Evolutionary conservation across 2,329 filamentous ascomycete genomes (phyloP).

Genomic region (Sporothrix brunneoviolacea): DNA sequence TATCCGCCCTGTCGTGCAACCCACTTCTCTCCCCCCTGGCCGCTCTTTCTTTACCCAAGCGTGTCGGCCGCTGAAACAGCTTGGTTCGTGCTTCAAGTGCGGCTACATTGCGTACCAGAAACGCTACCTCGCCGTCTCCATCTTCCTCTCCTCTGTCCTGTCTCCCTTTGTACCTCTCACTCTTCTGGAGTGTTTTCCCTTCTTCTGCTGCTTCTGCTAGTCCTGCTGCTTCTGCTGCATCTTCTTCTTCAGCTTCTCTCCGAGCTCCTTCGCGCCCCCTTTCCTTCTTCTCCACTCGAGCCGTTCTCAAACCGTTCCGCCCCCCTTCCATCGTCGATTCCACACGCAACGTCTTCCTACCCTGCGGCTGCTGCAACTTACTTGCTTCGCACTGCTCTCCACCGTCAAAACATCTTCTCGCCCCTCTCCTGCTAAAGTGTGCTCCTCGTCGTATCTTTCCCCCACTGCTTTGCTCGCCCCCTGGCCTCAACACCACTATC

Average conservation of each 20-base stretch:
- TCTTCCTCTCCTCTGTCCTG: slow-evolving; percentile 5
- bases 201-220: too few relatives aligned
- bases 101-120: slow-evolving; percentile 6
- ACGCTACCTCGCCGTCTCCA: background rate
- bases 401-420: background rate
- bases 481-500: slow-evolving; percentile 9
- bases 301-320: slow-evolving; percentile 16
- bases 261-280: background rate
- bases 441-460: background rate
- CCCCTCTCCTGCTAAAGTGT: background rate
- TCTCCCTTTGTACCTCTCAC: background rate
- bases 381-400: too few relatives aligned
- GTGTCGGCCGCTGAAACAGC: slow-evolving; percentile 17
- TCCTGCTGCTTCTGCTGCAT: too few relatives aligned
- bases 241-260: too few relatives aligned
- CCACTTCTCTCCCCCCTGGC: background rate
- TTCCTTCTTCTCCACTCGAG: slow-evolving; percentile 1
- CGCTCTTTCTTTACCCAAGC: background rate
- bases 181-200: background rate
- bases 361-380: background rate
- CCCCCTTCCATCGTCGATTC: slow-evolving; percentile 4
- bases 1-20: background rate
- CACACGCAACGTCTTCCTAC: slow-evolving; percentile 4
- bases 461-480: background rate
- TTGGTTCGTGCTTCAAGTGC: slow-evolving; percentile 17